Percentiles rank a stretch among this genome's conserved stretches.
These are phyloP conservation scores for Gypsophila paniculata DNA, from an alignment of 179 eudicot species.

Conservation along the genomic window DNA sequence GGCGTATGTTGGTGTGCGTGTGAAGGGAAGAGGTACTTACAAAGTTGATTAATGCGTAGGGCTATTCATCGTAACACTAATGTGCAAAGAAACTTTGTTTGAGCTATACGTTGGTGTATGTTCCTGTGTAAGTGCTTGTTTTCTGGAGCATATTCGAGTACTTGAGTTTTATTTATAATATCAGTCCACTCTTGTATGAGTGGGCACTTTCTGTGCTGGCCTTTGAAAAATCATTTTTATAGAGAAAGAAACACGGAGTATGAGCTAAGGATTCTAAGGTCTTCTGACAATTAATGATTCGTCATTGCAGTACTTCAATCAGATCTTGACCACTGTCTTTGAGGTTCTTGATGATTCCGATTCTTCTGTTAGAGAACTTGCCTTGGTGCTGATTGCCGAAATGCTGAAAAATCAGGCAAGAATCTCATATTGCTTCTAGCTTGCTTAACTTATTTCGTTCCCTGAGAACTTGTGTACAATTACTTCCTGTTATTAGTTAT, in stretches of 20 bases:
- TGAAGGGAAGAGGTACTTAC: not conserved
- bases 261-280: not conserved
- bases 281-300: conserved; percentile 9
- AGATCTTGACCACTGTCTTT: conserved; percentile 74
- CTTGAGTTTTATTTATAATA: not conserved
- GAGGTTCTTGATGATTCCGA: conserved; percentile 79
- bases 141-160: conserved; percentile 10
- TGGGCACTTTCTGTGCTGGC: not conserved
- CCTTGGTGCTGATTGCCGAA: conserved; percentile 64
- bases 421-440: conserved; percentile 2
- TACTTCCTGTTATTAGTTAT: not conserved
- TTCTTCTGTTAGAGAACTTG: conserved; percentile 60
- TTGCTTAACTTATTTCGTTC: not conserved
- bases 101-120: not conserved
- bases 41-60: not conserved
- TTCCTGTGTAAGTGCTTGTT: not conserved
- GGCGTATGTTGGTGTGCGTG: too few species aligned
- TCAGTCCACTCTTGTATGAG: not conserved
- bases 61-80: not conserved
- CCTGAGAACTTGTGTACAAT: not conserved
- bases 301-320: conserved; percentile 84
- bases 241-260: not conserved
- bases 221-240: not conserved
- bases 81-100: not conserved
- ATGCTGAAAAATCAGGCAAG: conserved; percentile 90